Percentiles rank a stretch among this genome's conserved stretches.
Evolutionary conservation across 805 yeast species (phyloP).

Genomic region (Saccharomycopsis microspora): DNA sequence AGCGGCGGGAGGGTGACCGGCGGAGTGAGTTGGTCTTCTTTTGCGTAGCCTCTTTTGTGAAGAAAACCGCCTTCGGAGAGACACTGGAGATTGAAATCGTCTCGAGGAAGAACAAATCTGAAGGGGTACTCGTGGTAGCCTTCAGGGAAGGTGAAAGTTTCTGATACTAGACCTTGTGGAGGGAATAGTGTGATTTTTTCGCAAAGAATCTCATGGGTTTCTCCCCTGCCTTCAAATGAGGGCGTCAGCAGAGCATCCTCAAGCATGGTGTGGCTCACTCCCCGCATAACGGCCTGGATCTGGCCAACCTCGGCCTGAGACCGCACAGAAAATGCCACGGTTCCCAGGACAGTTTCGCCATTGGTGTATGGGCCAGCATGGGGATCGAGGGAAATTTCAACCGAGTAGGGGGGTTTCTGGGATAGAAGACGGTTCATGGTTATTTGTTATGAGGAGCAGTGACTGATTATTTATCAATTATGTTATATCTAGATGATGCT

Average conservation of each 20-base stretch:
- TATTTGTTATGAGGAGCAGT: no score
- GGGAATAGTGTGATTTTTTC: conserved; percentile 5
- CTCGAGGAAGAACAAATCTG: conserved; percentile 13
- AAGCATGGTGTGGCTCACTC: conserved; percentile 7
- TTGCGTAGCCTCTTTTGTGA: conserved; percentile 15
- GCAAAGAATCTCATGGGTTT: conserved; percentile 11
- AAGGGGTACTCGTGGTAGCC: conserved; percentile 10
- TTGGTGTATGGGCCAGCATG: conserved; percentile 9
- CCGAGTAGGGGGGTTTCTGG: neutral
- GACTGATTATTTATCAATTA: no score
- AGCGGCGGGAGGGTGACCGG: conserved; percentile 14
- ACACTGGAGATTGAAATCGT: conserved; percentile 11
- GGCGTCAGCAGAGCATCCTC: conserved; percentile 13
- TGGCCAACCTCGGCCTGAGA: neutral
- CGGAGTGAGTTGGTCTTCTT: conserved; percentile 9
- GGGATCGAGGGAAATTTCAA: conserved; percentile 5
- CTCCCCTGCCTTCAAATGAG: conserved; percentile 11
- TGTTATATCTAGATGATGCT: no score
- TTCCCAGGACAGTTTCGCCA: conserved; percentile 12
- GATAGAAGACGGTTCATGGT: neutral
- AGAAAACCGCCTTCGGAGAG: conserved; percentile 4
- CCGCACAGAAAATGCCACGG: conserved; percentile 4
- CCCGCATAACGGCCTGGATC: conserved; percentile 3
- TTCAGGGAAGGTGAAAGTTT: conserved; percentile 4
- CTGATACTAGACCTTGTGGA: conserved; percentile 1